Conservation (phyloP, 2,329 filamentous ascomycete species). For the Penicillium paneum region DNA sequence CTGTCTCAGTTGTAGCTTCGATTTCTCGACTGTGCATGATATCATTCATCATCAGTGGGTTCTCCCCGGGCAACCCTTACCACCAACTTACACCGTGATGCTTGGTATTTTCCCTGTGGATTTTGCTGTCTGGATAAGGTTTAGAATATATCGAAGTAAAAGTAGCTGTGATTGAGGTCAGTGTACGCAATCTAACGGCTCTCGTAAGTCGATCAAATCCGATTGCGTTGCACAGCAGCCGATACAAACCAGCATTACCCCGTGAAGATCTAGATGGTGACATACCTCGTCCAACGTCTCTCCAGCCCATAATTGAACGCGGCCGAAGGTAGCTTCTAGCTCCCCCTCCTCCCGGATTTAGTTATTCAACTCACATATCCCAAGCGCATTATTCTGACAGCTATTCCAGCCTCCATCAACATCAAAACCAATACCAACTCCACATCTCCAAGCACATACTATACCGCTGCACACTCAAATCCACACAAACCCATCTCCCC, state of each 20-base stretch:
- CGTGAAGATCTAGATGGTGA: background rate
- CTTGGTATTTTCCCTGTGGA: background rate
- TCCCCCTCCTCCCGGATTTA: background rate
- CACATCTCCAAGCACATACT: background rate
- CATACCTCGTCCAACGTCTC: constrained; percentile 6
- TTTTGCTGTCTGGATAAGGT: background rate
- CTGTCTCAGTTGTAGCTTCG: constrained; percentile 6
- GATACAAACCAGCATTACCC: background rate
- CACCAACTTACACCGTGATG: background rate
- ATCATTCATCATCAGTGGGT: background rate
- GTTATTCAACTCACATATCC: background rate
- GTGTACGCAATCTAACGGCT: background rate
- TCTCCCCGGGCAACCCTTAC: background rate
- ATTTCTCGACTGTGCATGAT: constrained; percentile 1
- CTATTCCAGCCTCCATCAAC: background rate
- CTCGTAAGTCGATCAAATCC: background rate
- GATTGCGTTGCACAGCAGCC: background rate
- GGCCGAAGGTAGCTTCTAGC: background rate
- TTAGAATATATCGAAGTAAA: background rate
- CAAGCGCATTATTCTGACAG: background rate
- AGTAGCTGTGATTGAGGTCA: background rate
- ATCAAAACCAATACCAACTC: background rate
- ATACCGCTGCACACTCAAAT: background rate
- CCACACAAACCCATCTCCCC: background rate
- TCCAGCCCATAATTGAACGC: background rate